Evolutionary conservation across 2,329 filamentous ascomycete species (phyloP), one percentile per base, ranked within the genome.

Genomic region (Alternaria hordeiaustralica): DNA sequence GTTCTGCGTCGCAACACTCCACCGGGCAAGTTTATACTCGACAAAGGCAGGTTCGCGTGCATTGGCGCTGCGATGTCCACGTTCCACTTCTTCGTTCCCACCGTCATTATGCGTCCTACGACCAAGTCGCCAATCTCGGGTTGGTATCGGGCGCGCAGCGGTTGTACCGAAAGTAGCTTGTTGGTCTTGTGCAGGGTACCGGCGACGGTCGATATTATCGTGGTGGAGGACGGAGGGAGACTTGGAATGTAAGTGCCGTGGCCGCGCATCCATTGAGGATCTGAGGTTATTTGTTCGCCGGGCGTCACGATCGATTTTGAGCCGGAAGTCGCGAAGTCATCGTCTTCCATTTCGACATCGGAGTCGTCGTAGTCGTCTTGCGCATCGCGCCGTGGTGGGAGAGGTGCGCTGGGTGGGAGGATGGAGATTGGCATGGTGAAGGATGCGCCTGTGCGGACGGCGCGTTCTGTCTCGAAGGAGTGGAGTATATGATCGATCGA

Each of bases 231-330:
- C 0, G 61, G 25, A 13, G 57, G 61, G 50, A 83, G 79, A 5
- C 86, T 80, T 18, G 87, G 87, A 50, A 92, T 85, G 80, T 93
- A 97, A 54, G 96, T 99, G 71, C 96, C 96, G 83, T 99, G 96
- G 74, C 96, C 96, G 83, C 94, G 82, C 95, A 98, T 98, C 93
- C 93, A 98, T 84, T 97, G 94, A n/a, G 93, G 87, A 80, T 97
- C 94, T 68, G 90, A 88, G 11, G 95, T 97, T 72, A 98, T 92
- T 64, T 91, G 83, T 78, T 96, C 92, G 75, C 95, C 96, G 1
- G 95, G 95, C 1, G 94, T 97, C 71, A 97, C 90, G 70, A 97
- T 91, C 47, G 82, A 80, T 36, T 78, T 80, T 23, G 67, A 59
- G 8, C 23, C 57, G 1, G 69, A 75, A 62, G 69, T 69, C 3